Evolutionary conservation across 768 basidiomycete species (phyloP).

Genomic region (Mycena vitilis): DNA sequence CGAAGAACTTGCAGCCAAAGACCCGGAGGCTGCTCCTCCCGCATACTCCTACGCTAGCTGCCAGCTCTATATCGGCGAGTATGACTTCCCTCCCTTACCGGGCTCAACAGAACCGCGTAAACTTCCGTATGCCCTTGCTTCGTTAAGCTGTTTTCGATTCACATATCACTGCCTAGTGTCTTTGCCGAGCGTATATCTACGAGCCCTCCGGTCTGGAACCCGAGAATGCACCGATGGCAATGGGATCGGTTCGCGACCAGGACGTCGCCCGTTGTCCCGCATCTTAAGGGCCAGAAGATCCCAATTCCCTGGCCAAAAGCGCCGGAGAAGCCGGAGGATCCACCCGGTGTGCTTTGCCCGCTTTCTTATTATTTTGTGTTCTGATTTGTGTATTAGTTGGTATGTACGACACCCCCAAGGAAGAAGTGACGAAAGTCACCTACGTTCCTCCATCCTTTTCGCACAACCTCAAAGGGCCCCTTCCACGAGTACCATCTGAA

Average conservation of each 20-base stretch:
- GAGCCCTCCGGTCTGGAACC: conserved; percentile 70
- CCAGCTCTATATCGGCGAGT: conserved; percentile 80
- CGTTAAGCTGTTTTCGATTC: conserved; percentile 13
- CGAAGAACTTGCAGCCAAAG: not conserved
- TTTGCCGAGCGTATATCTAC: conserved; percentile 81
- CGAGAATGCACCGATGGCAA: conserved; percentile 63
- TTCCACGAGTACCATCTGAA: conserved; percentile 60
- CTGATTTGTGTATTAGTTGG: conserved; percentile 52
- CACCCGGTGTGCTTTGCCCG: conserved; percentile 54
- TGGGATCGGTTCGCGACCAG: conserved; percentile 81
- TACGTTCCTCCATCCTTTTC: conserved; percentile 73
- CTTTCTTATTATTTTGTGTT: not conserved
- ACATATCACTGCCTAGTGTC: conserved; percentile 59
- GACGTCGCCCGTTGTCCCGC: conserved; percentile 69
- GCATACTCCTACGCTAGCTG: conserved; percentile 74
- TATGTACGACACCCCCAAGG: conserved; percentile 72
- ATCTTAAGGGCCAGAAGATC: conserved; percentile 54
- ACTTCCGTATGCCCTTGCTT: conserved; percentile 57
- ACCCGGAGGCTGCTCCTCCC: not conserved
- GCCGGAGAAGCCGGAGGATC: conserved; percentile 52
- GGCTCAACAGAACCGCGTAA: conserved; percentile 49
- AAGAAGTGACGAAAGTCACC: conserved; percentile 74
- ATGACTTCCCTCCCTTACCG: conserved; percentile 64
- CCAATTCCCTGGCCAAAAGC: conserved; percentile 79
- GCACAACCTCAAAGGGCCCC: conserved; percentile 47